Conservation (phyloP, 352 stramenopile genomes). For the Phytophthora ohioensis region DNA sequence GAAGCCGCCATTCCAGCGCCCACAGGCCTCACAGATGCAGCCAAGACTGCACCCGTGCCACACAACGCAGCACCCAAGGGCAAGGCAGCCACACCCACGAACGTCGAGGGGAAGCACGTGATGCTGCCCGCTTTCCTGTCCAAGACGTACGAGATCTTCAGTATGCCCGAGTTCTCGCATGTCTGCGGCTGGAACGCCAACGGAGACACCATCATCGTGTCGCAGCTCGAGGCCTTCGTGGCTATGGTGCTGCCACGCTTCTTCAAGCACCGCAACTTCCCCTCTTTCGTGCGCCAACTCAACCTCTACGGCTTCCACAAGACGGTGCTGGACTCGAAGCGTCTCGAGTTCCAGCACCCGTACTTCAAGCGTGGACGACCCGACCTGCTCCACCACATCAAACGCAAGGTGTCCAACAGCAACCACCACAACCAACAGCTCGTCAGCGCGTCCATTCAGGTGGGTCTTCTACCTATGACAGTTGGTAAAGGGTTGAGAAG, state of each 20-base stretch:
- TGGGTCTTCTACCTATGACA: constrained; percentile 20
- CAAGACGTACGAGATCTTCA: constrained; percentile 96
- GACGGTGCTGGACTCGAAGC: constrained; percentile 92
- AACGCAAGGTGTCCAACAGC: constrained; percentile 85
- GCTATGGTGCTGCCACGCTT: constrained; percentile 88
- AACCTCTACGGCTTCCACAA: constrained; percentile 96
- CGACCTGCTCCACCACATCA: constrained; percentile 89
- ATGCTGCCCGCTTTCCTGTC: constrained; percentile 92
- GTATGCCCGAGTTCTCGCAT: constrained; percentile 79
- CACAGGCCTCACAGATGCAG: constrained; percentile 6
- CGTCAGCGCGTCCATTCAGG: constrained; percentile 67
- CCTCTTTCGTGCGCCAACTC: constrained; percentile 94
- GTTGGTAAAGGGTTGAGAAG: not conserved
- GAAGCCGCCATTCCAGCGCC: constrained; percentile 20
- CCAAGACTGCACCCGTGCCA: not conserved
- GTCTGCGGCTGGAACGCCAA: constrained; percentile 92
- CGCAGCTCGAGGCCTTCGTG: constrained; percentile 84
- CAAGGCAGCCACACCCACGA: constrained; percentile 22
- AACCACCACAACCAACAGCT: constrained; percentile 58
- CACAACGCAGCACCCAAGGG: constrained; percentile 9
- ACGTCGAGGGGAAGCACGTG: constrained; percentile 73
- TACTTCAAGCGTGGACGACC: constrained; percentile 91
- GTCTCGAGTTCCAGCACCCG: constrained; percentile 94
- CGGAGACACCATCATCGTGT: constrained; percentile 94
- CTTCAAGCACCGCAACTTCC: constrained; percentile 95